Percentiles rank a stretch among this genome's conserved stretches.
Conservation (phyloP, 805 yeast genomes). For the Zygotorulaspora chibaensis region DNA sequence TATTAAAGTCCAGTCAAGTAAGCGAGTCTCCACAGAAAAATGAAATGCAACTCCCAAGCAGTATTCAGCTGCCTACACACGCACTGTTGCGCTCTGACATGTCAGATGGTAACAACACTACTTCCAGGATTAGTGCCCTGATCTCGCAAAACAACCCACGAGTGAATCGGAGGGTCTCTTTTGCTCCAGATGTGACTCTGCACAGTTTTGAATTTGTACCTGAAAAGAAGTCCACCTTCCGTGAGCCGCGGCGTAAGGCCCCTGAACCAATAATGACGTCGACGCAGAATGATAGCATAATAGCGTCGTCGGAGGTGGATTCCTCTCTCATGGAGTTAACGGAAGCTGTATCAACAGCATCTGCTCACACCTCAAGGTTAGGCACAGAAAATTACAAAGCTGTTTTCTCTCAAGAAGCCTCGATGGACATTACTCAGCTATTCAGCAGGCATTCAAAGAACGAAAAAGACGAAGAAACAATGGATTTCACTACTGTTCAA, state of each 20-base stretch:
- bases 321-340: constrained; percentile 9
- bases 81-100: constrained; percentile 12
- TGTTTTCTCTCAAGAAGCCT: constrained; percentile 14
- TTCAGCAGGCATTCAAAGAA: constrained; percentile 16
- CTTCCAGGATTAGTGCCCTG: constrained; percentile 25
- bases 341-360: constrained; percentile 1
- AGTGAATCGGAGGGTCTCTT: constrained; percentile 55
- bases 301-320: constrained; percentile 1
- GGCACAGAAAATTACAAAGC: constrained; percentile 1
- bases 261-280: constrained; percentile 9
- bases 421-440: constrained; percentile 25
- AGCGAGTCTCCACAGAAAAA: constrained; percentile 1
- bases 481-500: constrained; percentile 11
- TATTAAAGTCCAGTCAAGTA: constrained; percentile 12
- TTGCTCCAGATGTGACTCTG: constrained; percentile 70
- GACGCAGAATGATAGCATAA: constrained; percentile 9
- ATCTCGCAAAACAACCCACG: constrained; percentile 14
- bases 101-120: constrained; percentile 28
- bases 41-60: constrained; percentile 1
- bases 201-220: constrained; percentile 49
- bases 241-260: constrained; percentile 23
- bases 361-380: neutral
- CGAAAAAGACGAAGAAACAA: constrained; percentile 9
- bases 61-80: constrained; percentile 6
- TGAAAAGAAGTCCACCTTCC: constrained; percentile 10